Conservation (phyloP, 352 stramenopile genomes). For the Pythium aphanidermatum region DNA sequence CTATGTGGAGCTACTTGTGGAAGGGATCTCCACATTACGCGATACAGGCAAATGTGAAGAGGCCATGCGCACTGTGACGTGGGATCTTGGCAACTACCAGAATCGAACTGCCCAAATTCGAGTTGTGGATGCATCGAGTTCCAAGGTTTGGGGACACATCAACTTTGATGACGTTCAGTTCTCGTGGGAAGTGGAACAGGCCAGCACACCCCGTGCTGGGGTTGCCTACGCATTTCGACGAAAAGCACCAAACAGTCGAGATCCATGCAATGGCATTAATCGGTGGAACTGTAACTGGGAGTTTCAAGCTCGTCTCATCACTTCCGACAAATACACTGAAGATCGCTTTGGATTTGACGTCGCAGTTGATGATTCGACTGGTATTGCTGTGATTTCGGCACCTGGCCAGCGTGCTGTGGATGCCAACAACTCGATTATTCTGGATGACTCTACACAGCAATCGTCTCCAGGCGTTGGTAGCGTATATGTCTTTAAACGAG, state of each 20-base stretch:
- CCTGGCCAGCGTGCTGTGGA: conserved; percentile 69
- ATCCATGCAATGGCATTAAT: conserved; percentile 64
- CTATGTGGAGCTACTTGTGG: conserved; percentile 94
- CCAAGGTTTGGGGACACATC: conserved; percentile 91
- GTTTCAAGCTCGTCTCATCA: conserved; percentile 80
- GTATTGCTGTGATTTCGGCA: conserved; percentile 76
- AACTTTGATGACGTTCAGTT: conserved; percentile 96
- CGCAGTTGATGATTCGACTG: conserved; percentile 73
- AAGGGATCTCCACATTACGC: conserved; percentile 83
- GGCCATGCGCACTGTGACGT: conserved; percentile 84
- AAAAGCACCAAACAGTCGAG: conserved; percentile 39
- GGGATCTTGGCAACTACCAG: conserved; percentile 80
- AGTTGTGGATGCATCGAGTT: conserved; percentile 89
- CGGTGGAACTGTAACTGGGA: conserved; percentile 77
- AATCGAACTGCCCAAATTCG: conserved; percentile 87
- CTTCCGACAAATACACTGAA: conserved; percentile 85
- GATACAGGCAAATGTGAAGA: conserved; percentile 89
- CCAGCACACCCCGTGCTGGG: conserved; percentile 55
- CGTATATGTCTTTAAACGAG: conserved; percentile 62
- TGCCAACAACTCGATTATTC: conserved; percentile 73
- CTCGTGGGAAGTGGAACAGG: conserved; percentile 80
- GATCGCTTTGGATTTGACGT: conserved; percentile 87
- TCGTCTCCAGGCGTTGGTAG: conserved; percentile 44
- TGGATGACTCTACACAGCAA: conserved; percentile 19
- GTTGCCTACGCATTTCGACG: conserved; percentile 78